Conservation (phyloP, 176 grass and related monocot species). For the Pontederia crassipes region DNA sequence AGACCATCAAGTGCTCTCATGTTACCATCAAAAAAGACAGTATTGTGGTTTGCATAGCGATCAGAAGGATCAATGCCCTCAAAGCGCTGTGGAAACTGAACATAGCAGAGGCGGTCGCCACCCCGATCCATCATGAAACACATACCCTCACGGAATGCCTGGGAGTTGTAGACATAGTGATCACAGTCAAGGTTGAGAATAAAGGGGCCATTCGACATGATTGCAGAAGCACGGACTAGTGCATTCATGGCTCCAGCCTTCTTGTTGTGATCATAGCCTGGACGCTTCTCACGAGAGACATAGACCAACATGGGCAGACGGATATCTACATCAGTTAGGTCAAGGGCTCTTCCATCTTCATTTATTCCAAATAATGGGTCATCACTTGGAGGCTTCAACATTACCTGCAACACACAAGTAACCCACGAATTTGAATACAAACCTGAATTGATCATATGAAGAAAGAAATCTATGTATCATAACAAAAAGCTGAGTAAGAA, state of each 20-base stretch:
- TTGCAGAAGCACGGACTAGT: slow-evolving; percentile 44
- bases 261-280: slow-evolving; percentile 21
- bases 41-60: slow-evolving; percentile 78
- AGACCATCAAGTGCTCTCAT: slow-evolving; percentile 55
- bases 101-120: slow-evolving; percentile 57
- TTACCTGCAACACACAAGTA: slow-evolving; percentile 32
- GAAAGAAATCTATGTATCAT: no score
- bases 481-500: no score
- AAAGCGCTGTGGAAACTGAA: slow-evolving; percentile 77
- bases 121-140: slow-evolving; percentile 78
- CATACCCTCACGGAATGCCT: slow-evolving; percentile 58
- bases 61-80: slow-evolving; percentile 74
- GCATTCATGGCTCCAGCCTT: slow-evolving; percentile 24
- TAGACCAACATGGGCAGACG: slow-evolving; percentile 53
- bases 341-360: slow-evolving; percentile 48
- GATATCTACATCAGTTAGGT: slow-evolving; percentile 44
- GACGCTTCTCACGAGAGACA: slow-evolving; percentile 20
- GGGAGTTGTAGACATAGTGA: slow-evolving; percentile 76
- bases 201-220: slow-evolving; percentile 60
- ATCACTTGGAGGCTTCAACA: slow-evolving; percentile 47
- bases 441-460: no score
- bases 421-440: no score
- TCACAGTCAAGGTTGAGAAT: slow-evolving; percentile 86
- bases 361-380: slow-evolving; percentile 23
- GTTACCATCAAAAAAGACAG: slow-evolving; percentile 71